Evolutionary conservation across 148 eudicot species (phyloP).

Genomic region (Diospyros lotus): DNA sequence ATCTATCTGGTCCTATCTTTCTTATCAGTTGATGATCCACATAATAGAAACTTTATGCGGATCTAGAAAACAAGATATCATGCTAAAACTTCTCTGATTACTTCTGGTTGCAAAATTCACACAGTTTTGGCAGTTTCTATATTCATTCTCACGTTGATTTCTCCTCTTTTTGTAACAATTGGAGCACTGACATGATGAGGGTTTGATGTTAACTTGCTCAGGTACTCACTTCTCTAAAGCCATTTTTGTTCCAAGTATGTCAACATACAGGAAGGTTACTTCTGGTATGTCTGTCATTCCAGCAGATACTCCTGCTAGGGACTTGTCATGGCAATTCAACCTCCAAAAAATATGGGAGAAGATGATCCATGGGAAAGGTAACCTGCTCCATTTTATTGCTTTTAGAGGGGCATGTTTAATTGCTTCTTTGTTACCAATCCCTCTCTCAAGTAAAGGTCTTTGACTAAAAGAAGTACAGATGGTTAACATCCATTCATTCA

Average conservation of each 20-base stretch:
- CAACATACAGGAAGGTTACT: slow-evolving; percentile 72
- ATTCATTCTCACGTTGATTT: neutral
- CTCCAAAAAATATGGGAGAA: slow-evolving; percentile 79
- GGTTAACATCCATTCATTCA: too few species aligned
- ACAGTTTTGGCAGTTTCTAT: neutral
- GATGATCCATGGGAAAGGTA: slow-evolving; percentile 56
- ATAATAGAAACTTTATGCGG: neutral
- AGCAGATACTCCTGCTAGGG: slow-evolving; percentile 28
- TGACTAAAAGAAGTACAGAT: too few species aligned
- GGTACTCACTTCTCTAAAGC: slow-evolving; percentile 71
- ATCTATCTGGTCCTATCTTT: too few species aligned
- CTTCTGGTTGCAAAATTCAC: neutral
- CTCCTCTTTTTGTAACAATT: neutral
- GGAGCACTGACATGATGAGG: slow-evolving; percentile 11
- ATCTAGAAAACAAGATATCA: neutral
- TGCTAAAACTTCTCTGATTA: neutral
- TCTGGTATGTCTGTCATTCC: slow-evolving; percentile 53
- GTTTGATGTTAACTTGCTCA: slow-evolving; percentile 25
- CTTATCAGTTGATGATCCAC: neutral
- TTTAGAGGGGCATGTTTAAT: neutral
- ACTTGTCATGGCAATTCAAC: slow-evolving; percentile 72
- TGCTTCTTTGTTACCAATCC: neutral
- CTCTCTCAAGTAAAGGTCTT: neutral
- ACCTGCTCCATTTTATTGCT: neutral
- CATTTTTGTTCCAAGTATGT: slow-evolving; percentile 75